Percentiles rank a stretch among this genome's conserved stretches.
phyloP scores from a whole-genome alignment of 164 flowering plant genomes.

The Buxus sempervirens region DNA sequence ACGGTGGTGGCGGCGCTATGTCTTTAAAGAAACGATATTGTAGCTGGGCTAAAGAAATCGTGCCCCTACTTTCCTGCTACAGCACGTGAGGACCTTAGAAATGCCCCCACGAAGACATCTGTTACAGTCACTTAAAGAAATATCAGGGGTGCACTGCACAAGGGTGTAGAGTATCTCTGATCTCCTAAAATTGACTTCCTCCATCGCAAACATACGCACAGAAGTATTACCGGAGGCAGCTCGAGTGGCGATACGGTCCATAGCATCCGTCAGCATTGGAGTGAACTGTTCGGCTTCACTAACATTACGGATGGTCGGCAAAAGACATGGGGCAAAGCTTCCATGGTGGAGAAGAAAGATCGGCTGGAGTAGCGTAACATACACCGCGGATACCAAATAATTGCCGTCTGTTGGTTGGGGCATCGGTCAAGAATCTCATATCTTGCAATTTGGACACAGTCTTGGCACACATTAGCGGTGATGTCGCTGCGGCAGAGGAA shows the following conservation, averaged over 20 bases:
- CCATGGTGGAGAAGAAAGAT: slow-evolving; percentile 9
- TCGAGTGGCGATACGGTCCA: no score
- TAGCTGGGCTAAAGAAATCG: no score
- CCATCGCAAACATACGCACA: no score
- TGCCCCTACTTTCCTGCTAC: slow-evolving; percentile 23
- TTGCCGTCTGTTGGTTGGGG: slow-evolving; percentile 16
- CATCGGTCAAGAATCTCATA: background rate
- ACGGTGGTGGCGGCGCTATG: no score
- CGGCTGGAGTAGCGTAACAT: no score
- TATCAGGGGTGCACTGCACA: no score
- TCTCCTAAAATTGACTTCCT: no score
- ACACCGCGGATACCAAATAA: slow-evolving; percentile 24
- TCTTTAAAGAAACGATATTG: slow-evolving; percentile 23
- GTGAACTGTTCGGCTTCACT: slow-evolving; percentile 11
- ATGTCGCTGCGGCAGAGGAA: slow-evolving; percentile 10
- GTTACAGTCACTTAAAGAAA: no score
- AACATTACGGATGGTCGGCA: slow-evolving; percentile 2
- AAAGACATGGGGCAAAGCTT: no score
- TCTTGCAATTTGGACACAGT: slow-evolving; percentile 17
- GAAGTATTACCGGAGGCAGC: no score
- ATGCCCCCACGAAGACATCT: no score
- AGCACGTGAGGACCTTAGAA: slow-evolving; percentile 2
- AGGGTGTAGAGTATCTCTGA: no score
- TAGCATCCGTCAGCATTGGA: background rate
- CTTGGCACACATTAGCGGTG: slow-evolving; percentile 10